Evolutionary conservation across 495 filamentous ascomycete genomes (phyloP).

Genomic region (Apiosordaria backusii): DNA sequence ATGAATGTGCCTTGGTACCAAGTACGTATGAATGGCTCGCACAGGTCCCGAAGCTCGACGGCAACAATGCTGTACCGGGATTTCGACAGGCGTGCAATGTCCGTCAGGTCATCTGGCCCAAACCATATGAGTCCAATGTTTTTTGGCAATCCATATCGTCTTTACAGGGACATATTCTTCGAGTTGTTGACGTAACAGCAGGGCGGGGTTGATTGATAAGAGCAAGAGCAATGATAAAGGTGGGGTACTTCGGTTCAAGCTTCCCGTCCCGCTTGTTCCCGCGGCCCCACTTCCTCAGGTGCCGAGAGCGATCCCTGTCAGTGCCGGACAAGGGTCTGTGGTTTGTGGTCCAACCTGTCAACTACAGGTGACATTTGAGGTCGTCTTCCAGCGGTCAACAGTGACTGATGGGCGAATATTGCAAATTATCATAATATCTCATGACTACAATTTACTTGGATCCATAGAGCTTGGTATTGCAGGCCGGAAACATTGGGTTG

Average conservation of each 20-base stretch:
- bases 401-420: not conserved
- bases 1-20: no score
- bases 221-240: not conserved
- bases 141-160: not conserved
- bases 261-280: not conserved
- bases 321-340: not conserved
- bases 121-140: no score
- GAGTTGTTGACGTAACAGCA: not conserved
- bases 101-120: no score
- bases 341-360: not conserved
- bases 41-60: no score
- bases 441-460: no score
- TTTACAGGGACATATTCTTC: not conserved
- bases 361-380: not conserved
- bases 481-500: no score
- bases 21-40: no score
- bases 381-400: not conserved
- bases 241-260: not conserved
- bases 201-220: not conserved
- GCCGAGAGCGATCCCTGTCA: not conserved
- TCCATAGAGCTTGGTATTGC: no score
- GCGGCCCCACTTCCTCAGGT: not conserved
- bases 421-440: no score
- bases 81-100: no score
- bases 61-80: no score